Conservation (phyloP, 2,329 filamentous ascomycete genomes). For the Phaeosphaeriaceae sp. region DNA sequence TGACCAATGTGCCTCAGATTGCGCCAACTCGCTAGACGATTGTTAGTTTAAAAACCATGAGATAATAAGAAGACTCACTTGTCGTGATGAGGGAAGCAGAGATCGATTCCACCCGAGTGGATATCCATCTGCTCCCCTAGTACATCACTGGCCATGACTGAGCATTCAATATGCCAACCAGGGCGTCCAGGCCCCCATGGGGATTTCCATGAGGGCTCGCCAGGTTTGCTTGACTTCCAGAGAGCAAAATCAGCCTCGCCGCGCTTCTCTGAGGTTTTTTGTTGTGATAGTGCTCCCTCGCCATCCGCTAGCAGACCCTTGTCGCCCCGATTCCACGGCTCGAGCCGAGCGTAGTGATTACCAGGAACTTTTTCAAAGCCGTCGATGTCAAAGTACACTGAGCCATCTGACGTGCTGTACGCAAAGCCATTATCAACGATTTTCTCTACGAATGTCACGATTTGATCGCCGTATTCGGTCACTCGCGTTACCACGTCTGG, state of each 20-base stretch:
- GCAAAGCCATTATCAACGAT: constrained; percentile 87
- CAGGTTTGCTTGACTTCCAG: constrained; percentile 91
- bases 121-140: constrained; percentile 87
- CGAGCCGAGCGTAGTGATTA: constrained; percentile 82
- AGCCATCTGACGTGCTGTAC: constrained; percentile 76
- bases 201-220: constrained; percentile 88
- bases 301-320: constrained; percentile 85
- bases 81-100: constrained; percentile 79
- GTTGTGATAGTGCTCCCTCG: constrained; percentile 74
- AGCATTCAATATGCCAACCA: constrained; percentile 98
- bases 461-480: constrained; percentile 90
- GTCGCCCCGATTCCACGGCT: constrained; percentile 85
- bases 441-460: constrained; percentile 81
- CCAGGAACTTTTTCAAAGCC: constrained; percentile 79
- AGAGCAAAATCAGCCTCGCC: constrained; percentile 85
- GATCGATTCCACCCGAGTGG: constrained; percentile 89
- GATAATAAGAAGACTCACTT: constrained; percentile 56
- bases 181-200: constrained; percentile 87
- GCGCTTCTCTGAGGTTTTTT: constrained; percentile 70
- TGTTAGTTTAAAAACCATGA: constrained; percentile 4
- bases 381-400: constrained; percentile 91
- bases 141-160: constrained; percentile 91
- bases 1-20: constrained; percentile 84
- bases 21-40: constrained; percentile 70
- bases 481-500: constrained; percentile 86